phyloP scores from a whole-genome alignment of 2,329 filamentous ascomycete genomes.

The Hypoxylon sp. region DNA sequence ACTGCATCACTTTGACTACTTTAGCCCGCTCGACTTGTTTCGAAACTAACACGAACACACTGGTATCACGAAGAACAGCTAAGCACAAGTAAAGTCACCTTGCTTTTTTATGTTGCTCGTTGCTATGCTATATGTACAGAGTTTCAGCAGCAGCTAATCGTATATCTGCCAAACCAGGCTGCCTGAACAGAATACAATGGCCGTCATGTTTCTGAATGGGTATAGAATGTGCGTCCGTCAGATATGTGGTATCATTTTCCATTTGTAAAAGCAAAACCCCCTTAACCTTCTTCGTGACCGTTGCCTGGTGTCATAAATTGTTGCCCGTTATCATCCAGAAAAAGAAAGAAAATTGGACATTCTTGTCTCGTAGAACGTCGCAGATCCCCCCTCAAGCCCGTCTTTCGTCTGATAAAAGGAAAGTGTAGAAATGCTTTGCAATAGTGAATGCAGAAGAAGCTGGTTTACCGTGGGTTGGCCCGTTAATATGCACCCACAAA shows the following conservation, averaged over 20 bases:
- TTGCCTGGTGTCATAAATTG: constrained; percentile 46
- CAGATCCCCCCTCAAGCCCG: constrained; percentile 6
- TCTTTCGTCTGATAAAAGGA: constrained; percentile 19
- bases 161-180: constrained; percentile 26
- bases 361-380: constrained; percentile 17
- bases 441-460: constrained; percentile 27
- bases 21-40: neutral
- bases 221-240: constrained; percentile 39
- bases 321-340: constrained; percentile 44
- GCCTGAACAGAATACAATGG: constrained; percentile 10
- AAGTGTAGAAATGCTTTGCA: constrained; percentile 21
- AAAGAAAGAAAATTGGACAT: constrained; percentile 19
- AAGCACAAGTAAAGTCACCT: constrained; percentile 2
- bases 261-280: constrained; percentile 20
- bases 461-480: constrained; percentile 6
- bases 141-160: constrained; percentile 23
- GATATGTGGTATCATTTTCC: constrained; percentile 44
- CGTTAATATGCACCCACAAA: constrained; percentile 26
- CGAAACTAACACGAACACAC: neutral
- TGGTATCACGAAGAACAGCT: neutral
- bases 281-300: constrained; percentile 35
- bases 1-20: neutral
- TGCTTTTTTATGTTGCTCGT: constrained; percentile 25
- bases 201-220: constrained; percentile 35
- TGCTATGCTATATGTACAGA: constrained; percentile 40